Base-by-base conservation (phyloP, 2,329 filamentous ascomycete genomes). In the Clonostachys rosea region DNA sequence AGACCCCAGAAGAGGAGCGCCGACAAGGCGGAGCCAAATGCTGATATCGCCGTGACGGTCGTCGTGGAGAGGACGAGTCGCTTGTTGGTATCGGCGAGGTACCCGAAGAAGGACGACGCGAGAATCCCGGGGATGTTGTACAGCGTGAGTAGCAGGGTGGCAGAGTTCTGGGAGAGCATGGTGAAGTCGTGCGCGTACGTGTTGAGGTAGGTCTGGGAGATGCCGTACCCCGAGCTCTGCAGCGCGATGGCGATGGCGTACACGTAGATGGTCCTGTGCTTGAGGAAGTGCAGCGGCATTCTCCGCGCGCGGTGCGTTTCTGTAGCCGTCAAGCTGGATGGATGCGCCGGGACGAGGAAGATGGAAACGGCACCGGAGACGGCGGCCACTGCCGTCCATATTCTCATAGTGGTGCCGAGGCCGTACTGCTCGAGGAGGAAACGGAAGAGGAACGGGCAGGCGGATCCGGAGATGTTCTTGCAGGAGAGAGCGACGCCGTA, bases 1-100 rank as follows among this genome's bases (percentile, higher is more conserved):
- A 52, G 35, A 8, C 52, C 52, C 52, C 52, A 54, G 17, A 54
- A 43, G 7, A 52, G 34, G 30, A 54, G 51, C 5, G 49, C 50
- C 2, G 52, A 48, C 20, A 52, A 16, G 5, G 49, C 47, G 4
- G 47, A 48, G 20, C 50, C 40, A 34, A 50, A 39, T 2, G 48
- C 49, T 10, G 50, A 50, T 20, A 52, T 44, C 6, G 42, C 44
- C 24, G 48, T 49, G 10, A 47, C 45, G 11, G 48, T 47, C 14
- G 36, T 18, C 16, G 48, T 43, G 6, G 50, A 50, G 5, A 50
- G 16, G 24, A 30, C 24, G 24, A 30, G 10, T 10, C 24, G 24
- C 24, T 10, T 20, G n/a, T 52, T 52, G 10, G 48, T 52, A 40
- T 52, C 50, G 41, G 48, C 50, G 4, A 52, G 39, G 35, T 46